A percentile compares a stretch with the other conserved stretches of the same genome.
Conservation (phyloP, 345 rosid genomes). For the Dipteronia dyeriana region DNA sequence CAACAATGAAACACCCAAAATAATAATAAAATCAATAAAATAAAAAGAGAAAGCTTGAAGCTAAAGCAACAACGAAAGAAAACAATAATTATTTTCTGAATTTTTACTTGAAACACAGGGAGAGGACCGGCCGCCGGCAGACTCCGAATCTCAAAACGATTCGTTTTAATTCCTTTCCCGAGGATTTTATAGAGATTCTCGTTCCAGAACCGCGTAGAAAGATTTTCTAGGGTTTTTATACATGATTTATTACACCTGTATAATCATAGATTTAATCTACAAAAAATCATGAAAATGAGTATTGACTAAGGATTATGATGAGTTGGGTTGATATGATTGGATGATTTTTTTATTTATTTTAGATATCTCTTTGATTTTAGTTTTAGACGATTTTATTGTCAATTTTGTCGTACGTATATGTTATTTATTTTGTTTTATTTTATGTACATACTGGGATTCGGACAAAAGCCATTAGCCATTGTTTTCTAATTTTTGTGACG, state of each 20-base stretch:
- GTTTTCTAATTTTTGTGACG: neutral
- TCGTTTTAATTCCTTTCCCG: slow-evolving; percentile 10
- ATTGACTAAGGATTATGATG: neutral
- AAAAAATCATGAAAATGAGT: neutral
- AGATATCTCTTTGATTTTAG: too few species aligned
- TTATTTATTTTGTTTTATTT: neutral
- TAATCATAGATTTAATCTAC: neutral
- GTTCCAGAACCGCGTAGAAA: slow-evolving; percentile 17
- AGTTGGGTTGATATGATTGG: slow-evolving; percentile 3
- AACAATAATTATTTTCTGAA: neutral
- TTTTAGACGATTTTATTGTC: neutral
- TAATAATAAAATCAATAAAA: neutral
- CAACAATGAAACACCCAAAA: neutral
- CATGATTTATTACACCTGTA: neutral
- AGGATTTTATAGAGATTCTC: slow-evolving; percentile 1
- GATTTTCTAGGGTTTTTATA: slow-evolving; percentile 20
- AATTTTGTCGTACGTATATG: neutral
- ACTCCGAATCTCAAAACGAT: slow-evolving; percentile 1
- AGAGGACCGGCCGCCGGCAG: neutral
- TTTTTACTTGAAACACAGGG: slow-evolving; percentile 1
- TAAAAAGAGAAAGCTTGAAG: slow-evolving; percentile 21
- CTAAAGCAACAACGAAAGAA: neutral
- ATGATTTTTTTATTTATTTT: neutral
- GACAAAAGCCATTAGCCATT: neutral
- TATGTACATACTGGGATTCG: too few species aligned